Base-by-base conservation (phyloP, 139 green algal species). In the Micromonas pusilla region DNA sequence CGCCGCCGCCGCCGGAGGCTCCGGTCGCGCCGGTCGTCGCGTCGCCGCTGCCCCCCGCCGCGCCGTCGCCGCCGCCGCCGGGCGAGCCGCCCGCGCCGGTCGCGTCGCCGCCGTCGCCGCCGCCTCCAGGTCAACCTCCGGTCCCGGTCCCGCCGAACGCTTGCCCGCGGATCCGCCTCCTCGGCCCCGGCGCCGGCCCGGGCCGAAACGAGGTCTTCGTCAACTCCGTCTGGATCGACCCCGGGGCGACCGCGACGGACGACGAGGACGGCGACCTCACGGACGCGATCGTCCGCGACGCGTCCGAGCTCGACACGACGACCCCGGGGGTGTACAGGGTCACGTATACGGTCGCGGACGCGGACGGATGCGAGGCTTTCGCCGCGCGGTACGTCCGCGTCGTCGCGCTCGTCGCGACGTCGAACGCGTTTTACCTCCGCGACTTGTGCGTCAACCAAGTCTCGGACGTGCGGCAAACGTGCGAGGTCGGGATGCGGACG, bases 181-280 rank as follows among this genome's bases (percentile, higher is more conserved):
- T 9, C 45, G 45, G 45, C 9, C 45, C 9, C 9, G 45, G 68
- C 25, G 25, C 37, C 23, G 37, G 20, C 1, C 34, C 68, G 0
- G 38, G 21, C 5, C 68, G 53, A 36, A 75, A 75, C 38, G 68
- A 75, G 30, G 1, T 62, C 20, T 33, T 75, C 3, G 3, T 75
- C 13, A 36, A 31, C 25, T 33, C 37, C 25, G 68, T 75, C 21
- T 75, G 53, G 20, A 23, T 75, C 2, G 68, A 75, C 1, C 68
- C 21, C 25, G 68, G 68, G 19, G 68, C 68, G 37, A 63, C 37
- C 26, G 68, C 68, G 36, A 63, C 32, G 20, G 68, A 75, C 33
- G 68, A 60, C 37, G 37, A 53, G 23, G 68, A 75, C 37, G 68
- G 68, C 68, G 68, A 75, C 38, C 52, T 75, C 33, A 53, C 68